phyloP scores from a whole-genome alignment of 495 filamentous ascomycete species.

The Penicillium steckii region DNA sequence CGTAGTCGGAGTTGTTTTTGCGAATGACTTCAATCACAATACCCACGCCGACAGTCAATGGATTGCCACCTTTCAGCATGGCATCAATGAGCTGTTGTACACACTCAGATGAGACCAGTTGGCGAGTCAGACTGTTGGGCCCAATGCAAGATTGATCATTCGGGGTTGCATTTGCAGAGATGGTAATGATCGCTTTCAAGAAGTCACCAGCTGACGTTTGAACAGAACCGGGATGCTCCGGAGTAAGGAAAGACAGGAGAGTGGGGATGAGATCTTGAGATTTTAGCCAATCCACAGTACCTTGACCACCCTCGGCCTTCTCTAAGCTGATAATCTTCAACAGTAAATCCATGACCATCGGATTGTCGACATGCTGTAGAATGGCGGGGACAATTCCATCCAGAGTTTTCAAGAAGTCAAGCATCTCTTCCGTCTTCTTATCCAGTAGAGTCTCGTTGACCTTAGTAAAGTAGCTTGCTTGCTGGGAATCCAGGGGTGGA shows the following conservation, averaged over 20 bases:
- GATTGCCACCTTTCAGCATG: slow-evolving; percentile 93
- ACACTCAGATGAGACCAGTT: slow-evolving; percentile 88
- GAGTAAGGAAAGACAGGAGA: slow-evolving; percentile 81
- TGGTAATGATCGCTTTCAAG: slow-evolving; percentile 97
- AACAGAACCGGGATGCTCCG: slow-evolving; percentile 77
- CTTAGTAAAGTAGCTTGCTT: slow-evolving; percentile 98
- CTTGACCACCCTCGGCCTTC: slow-evolving; percentile 85
- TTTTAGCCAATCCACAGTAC: slow-evolving; percentile 97
- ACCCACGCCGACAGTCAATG: slow-evolving; percentile 93
- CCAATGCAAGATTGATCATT: slow-evolving; percentile 98
- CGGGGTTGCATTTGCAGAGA: slow-evolving; percentile 96
- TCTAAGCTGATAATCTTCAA: slow-evolving; percentile 98
- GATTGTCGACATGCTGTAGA: slow-evolving; percentile 92
- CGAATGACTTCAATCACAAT: slow-evolving; percentile 98
- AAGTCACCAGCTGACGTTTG: slow-evolving; percentile 98
- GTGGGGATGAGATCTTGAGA: slow-evolving; percentile 85
- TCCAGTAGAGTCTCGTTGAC: slow-evolving; percentile 95
- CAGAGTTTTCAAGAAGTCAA: slow-evolving; percentile 79
- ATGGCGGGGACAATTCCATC: slow-evolving; percentile 80
- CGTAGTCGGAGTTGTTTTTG: slow-evolving; percentile 99
- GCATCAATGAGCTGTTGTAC: slow-evolving; percentile 77
- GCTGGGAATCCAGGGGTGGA: slow-evolving; percentile 81
- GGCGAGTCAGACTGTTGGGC: slow-evolving; percentile 92
- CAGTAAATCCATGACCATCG: slow-evolving; percentile 97
- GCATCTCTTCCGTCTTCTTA: slow-evolving; percentile 96